Evolutionary conservation across 768 basidiomycete genomes (phyloP).

Genomic region (Phylloporus sp.): DNA sequence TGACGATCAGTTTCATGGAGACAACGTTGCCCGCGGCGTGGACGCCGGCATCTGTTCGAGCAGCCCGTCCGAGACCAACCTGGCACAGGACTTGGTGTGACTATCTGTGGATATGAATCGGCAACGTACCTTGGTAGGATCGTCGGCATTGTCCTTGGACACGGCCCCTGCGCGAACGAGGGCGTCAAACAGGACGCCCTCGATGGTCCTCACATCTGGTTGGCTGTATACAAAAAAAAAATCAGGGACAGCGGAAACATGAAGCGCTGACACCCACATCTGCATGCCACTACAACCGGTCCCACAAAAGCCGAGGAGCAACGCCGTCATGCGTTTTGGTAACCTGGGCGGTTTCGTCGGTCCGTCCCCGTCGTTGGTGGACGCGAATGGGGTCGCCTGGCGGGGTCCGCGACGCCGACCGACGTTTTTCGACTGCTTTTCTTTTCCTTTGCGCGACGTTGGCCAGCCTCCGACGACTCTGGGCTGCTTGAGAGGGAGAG

Average conservation of each 20-base stretch:
- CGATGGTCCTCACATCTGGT: conserved; percentile 73
- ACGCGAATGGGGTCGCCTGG: conserved; percentile 30
- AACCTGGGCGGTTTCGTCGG: conserved; percentile 49
- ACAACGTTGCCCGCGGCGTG: conserved; percentile 96
- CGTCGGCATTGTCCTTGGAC: conserved; percentile 90
- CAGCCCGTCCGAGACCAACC: conserved; percentile 84
- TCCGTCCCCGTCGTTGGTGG: conserved; percentile 14
- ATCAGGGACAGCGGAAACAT: background rate
- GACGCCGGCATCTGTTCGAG: conserved; percentile 95
- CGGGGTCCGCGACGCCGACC: conserved; percentile 43
- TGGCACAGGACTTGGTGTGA: conserved; percentile 26
- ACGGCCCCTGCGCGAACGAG: conserved; percentile 88
- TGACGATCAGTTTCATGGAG: conserved; percentile 83
- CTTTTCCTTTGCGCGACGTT: conserved; percentile 34
- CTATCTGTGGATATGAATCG: background rate
- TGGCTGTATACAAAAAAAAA: conserved; percentile 39
- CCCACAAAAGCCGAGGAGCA: conserved; percentile 89
- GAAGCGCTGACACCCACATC: conserved; percentile 56
- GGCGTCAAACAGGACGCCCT: conserved; percentile 84
- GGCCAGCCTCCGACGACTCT: conserved; percentile 30
- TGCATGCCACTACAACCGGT: conserved; percentile 95
- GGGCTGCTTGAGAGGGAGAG: background rate
- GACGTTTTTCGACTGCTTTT: conserved; percentile 35
- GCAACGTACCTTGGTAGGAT: conserved; percentile 71
- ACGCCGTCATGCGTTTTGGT: conserved; percentile 81